Percentiles rank a stretch among this genome's conserved stretches.
Evolutionary conservation across 2,329 filamentous ascomycete genomes (phyloP).

Genomic region (Pezicula carpinea): DNA sequence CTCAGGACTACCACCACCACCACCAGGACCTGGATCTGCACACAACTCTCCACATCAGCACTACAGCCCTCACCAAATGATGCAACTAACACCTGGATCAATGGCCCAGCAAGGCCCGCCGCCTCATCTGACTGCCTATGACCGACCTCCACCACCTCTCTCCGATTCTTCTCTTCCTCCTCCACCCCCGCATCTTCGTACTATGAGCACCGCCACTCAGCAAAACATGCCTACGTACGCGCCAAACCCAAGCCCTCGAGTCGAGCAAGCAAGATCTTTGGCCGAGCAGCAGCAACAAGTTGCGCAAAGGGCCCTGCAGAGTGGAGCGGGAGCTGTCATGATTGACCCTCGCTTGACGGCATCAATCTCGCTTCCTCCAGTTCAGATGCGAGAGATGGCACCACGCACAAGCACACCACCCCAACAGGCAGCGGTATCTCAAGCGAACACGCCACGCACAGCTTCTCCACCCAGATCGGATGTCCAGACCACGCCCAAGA

Average conservation of each 20-base stretch:
- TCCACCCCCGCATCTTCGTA: constrained; percentile 20
- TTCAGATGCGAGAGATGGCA: constrained; percentile 6
- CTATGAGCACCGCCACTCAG: constrained; percentile 22
- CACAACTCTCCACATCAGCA: constrained; percentile 25
- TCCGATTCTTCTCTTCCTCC: constrained; percentile 29
- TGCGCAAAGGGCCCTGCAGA: constrained; percentile 23
- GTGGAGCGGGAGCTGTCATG: constrained; percentile 7
- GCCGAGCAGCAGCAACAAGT: constrained; percentile 29
- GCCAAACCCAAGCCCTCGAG: constrained; percentile 32
- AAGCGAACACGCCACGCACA: constrained; percentile 16
- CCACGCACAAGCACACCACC: constrained; percentile 19
- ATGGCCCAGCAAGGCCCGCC: constrained; percentile 12
- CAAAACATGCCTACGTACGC: constrained; percentile 25
- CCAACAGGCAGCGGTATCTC: constrained; percentile 8
- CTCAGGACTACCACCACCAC: constrained; percentile 34
- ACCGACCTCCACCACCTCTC: constrained; percentile 29
- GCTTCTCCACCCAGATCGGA: constrained; percentile 13
- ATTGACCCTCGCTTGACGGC: constrained; percentile 23
- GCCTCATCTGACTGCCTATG: constrained; percentile 21
- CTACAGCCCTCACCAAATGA: constrained; percentile 21
- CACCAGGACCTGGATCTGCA: constrained; percentile 21
- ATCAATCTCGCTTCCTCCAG: constrained; percentile 13
- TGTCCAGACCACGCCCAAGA: constrained; percentile 9
- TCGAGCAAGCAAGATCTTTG: constrained; percentile 33
- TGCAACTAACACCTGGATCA: constrained; percentile 11